Base-by-base conservation (phyloP, 768 basidiomycete genomes). In the Podaxis rugospora region DNA sequence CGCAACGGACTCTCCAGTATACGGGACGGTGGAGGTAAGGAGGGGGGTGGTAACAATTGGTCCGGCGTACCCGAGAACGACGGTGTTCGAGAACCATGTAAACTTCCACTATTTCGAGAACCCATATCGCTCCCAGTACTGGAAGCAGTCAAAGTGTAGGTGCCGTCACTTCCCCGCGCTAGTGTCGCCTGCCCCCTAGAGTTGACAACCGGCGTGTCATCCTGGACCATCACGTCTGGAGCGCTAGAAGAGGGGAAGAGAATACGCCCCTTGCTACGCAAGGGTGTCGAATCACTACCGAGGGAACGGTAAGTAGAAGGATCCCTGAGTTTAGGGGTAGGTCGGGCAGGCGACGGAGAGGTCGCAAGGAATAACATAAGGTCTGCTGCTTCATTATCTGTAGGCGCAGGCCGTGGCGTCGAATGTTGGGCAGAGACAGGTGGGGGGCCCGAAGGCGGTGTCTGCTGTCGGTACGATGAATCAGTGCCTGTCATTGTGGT, bases 341-440 rank as follows among this genome's bases (percentile, higher is more conserved):
- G 81, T 42, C 90, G 84, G 18, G 80, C 89, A 7, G 92, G 92
- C 0, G 90, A 92, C 0, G 92, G 92, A 1, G 90, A 92, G 5
- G 91, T 92, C 44, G 92, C 92, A 54, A 94, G 82, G 73, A 84
- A 90, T 21, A 93, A 76, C 85, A 94, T 89, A 47, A 93, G 74
- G 68, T 91, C 90, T n/a, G 92, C 91, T 0, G 92, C 92, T 67
- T 93, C 92, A 63, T 85, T 87, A 70, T 91, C 90, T 35, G 86
- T 84, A n/a, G 84, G 81, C 5, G 75, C 83, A 62, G 79, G 80
- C 60, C 68, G 82, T 69, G 77, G 83, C 46, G 76, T 84, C 42
- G 70, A 75, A 49, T 65, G 68, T 65, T 74, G 73, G 35, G 53
- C 56, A 18, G 54, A 59, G 56, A 63, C 75, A 64, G 71, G 59